Evolutionary conservation across 2,329 filamentous ascomycete genomes (phyloP).

Genomic region (Pseudonectria buxi): DNA sequence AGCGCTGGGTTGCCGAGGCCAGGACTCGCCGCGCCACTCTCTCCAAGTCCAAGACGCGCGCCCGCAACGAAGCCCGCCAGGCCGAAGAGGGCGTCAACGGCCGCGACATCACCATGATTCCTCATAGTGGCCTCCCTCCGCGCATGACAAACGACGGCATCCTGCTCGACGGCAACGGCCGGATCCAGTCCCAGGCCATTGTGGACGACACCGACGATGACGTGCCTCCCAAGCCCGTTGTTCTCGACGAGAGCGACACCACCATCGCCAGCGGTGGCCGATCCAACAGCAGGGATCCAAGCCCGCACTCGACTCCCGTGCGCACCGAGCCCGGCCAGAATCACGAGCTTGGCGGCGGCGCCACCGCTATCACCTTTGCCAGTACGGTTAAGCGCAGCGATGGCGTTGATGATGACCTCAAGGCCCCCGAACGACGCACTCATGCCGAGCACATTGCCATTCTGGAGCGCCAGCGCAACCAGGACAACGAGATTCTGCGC

Average conservation of each 20-base stretch:
- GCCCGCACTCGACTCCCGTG: slow-evolving; percentile 10
- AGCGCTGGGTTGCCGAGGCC: slow-evolving; percentile 71
- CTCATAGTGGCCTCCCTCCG: slow-evolving; percentile 45
- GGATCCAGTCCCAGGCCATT: slow-evolving; percentile 19
- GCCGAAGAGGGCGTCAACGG: slow-evolving; percentile 59
- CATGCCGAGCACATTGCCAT: slow-evolving; percentile 84
- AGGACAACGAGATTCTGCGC: slow-evolving; percentile 66
- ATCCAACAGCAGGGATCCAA: slow-evolving; percentile 17
- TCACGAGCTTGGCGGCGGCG: slow-evolving; percentile 8
- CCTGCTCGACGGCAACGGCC: slow-evolving; percentile 31
- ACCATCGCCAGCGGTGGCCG: slow-evolving; percentile 23
- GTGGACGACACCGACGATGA: slow-evolving; percentile 23
- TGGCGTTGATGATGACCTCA: slow-evolving; percentile 41
- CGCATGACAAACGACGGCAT: slow-evolving; percentile 57
- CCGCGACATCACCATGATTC: slow-evolving; percentile 60
- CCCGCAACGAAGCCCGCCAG: slow-evolving; percentile 36
- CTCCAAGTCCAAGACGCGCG: slow-evolving; percentile 53
- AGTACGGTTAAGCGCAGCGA: slow-evolving; percentile 58
- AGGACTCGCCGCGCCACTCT: slow-evolving; percentile 57
- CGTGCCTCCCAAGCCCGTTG: slow-evolving; percentile 17
- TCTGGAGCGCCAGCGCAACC: slow-evolving; percentile 73
- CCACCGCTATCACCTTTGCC: slow-evolving; percentile 56
- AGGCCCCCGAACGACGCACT: slow-evolving; percentile 43
- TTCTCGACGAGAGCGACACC: slow-evolving; percentile 33
- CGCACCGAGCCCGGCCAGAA: slow-evolving; percentile 5